A percentile compares a stretch with the other conserved stretches of the same genome.
These are phyloP conservation scores for Volutella citrinella DNA, from an alignment of 2,329 filamentous ascomycete species.

Conservation along the genomic window DNA sequence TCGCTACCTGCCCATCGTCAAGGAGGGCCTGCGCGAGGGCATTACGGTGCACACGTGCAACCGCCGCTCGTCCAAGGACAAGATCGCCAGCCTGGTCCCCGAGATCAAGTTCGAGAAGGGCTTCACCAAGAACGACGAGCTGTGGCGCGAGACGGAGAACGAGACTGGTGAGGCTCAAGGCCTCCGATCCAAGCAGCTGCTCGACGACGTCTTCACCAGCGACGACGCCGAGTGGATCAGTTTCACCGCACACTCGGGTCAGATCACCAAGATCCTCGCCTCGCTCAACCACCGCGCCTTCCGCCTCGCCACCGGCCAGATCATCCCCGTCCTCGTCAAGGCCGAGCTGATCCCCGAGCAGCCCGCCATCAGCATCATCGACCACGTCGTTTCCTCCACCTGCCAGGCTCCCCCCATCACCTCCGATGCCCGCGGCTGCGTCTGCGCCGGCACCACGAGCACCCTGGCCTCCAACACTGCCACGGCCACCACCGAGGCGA, in stretches of 20 bases:
- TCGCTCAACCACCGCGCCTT: slow-evolving; percentile 62
- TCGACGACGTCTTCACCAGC: slow-evolving; percentile 55
- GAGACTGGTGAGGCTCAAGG: slow-evolving; percentile 48
- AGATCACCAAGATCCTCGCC: slow-evolving; percentile 49
- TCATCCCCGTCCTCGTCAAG: slow-evolving; percentile 66
- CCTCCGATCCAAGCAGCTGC: slow-evolving; percentile 43
- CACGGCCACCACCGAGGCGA: slow-evolving; percentile 10
- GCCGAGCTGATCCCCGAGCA: slow-evolving; percentile 42
- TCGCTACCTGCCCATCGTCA: slow-evolving; percentile 58
- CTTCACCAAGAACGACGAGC: slow-evolving; percentile 53
- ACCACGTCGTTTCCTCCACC: slow-evolving; percentile 34
- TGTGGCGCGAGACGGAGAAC: slow-evolving; percentile 41
- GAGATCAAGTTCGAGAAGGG: slow-evolving; percentile 55
- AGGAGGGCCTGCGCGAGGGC: slow-evolving; percentile 64
- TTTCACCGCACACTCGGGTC: slow-evolving; percentile 59
- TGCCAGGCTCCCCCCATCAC: slow-evolving; percentile 44
- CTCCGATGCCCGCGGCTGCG: slow-evolving; percentile 39
- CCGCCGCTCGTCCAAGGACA: slow-evolving; percentile 51
- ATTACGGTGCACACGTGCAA: slow-evolving; percentile 70
- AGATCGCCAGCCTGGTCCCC: slow-evolving; percentile 52
- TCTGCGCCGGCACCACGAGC: slow-evolving; percentile 29
- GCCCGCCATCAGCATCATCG: slow-evolving; percentile 31
- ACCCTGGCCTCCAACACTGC: slow-evolving; percentile 7
- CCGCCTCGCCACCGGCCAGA: slow-evolving; percentile 60
- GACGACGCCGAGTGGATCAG: slow-evolving; percentile 56